Conservation (phyloP, 371 early-diverging fungal genomes). For the Mucor racemosus region DNA sequence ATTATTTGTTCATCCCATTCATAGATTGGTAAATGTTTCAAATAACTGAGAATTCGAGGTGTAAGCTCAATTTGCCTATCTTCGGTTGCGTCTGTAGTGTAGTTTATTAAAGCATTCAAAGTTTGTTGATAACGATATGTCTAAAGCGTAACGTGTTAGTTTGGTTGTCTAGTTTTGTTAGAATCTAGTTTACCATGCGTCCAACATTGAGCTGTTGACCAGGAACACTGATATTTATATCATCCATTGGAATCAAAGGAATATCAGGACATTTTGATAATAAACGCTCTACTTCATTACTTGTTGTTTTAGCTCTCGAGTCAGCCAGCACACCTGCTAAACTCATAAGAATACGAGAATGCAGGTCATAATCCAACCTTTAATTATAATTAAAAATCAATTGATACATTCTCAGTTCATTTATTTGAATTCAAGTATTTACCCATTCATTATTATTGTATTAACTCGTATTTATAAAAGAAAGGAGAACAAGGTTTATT, state of each 20-base stretch:
- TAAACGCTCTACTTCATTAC: slow-evolving; percentile 41
- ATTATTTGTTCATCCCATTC: slow-evolving; percentile 30
- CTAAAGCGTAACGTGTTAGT: slow-evolving; percentile 23
- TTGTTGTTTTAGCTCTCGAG: slow-evolving; percentile 40
- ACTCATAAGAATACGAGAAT: slow-evolving; percentile 65
- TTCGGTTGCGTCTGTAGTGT: slow-evolving; percentile 38
- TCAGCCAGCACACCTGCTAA: slow-evolving; percentile 60
- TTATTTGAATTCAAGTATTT: not conserved
- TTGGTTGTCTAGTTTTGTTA: not conserved
- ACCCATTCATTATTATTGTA: not conserved
- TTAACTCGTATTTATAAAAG: not conserved
- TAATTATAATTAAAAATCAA: not conserved
- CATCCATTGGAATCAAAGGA: slow-evolving; percentile 26
- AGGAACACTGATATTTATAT: slow-evolving; percentile 29
- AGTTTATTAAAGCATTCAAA: slow-evolving; percentile 49
- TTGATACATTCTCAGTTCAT: not conserved
- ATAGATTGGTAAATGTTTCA: slow-evolving; percentile 36
- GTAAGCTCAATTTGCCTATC: slow-evolving; percentile 38
- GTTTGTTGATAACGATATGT: slow-evolving; percentile 49
- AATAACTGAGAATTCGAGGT: slow-evolving; percentile 36
- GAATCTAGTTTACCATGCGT: slow-evolving; percentile 30
- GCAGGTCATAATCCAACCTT: slow-evolving; percentile 49
- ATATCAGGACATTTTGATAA: slow-evolving; percentile 43
- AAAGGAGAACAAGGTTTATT: not conserved
- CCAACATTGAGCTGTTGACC: slow-evolving; percentile 18